phyloP scores from a whole-genome alignment of 306 rosid species.

The Oxytropis ochrocephala region DNA sequence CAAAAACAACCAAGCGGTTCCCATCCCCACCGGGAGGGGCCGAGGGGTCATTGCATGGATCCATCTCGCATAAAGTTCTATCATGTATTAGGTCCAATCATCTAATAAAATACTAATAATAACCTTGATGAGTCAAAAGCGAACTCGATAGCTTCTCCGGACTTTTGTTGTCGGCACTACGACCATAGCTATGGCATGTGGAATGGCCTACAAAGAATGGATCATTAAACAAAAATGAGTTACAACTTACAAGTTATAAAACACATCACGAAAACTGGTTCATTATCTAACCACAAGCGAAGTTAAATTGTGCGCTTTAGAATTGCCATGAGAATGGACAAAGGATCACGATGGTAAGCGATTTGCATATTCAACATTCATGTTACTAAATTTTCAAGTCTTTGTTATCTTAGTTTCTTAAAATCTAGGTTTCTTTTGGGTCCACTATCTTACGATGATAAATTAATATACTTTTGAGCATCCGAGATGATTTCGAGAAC shows the following conservation, averaged over 20 bases:
- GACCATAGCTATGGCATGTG: constrained; percentile 89
- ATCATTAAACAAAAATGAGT: not conserved
- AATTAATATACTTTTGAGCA: not conserved
- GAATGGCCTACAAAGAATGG: constrained; percentile 71
- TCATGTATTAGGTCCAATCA: not conserved
- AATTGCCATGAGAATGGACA: constrained; percentile 5
- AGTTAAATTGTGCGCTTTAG: not conserved
- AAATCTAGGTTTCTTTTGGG: not conserved
- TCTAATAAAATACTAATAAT: not conserved
- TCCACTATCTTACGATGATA: not conserved
- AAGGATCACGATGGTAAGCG: not conserved
- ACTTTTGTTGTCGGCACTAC: constrained; percentile 85
- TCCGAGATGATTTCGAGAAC: not conserved
- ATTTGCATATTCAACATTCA: not conserved
- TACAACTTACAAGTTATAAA: constrained; percentile 11
- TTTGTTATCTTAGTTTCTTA: not conserved
- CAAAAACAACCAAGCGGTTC: not conserved
- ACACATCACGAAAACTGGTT: not conserved
- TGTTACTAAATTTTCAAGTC: not conserved
- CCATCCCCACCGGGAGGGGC: not conserved
- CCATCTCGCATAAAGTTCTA: not conserved
- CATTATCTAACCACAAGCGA: not conserved
- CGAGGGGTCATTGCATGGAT: not conserved
- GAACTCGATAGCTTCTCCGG: constrained; percentile 96
- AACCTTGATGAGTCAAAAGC: constrained; percentile 93